Conservation (phyloP, 2,329 filamentous ascomycete genomes). For the Aspergillus viridinutans region DNA sequence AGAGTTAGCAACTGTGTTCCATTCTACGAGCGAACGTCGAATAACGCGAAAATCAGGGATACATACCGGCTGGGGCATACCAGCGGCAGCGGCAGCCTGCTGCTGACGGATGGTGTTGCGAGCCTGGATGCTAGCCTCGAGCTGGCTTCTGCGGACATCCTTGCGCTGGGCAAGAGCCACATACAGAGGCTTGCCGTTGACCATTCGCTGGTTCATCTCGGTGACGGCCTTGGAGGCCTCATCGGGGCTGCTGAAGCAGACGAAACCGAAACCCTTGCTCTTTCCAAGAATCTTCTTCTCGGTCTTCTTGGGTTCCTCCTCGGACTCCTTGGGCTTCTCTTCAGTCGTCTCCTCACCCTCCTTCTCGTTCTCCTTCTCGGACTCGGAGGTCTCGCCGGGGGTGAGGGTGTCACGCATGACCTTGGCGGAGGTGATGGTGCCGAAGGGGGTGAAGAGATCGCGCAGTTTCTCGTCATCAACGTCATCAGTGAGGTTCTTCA, state of each 20-base stretch:
- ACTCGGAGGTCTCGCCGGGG: constrained; percentile 41
- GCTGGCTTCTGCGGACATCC: constrained; percentile 98
- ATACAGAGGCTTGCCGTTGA: constrained; percentile 93
- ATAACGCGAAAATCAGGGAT: background rate
- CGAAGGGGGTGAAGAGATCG: constrained; percentile 84
- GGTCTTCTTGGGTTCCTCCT: constrained; percentile 53
- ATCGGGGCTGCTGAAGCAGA: constrained; percentile 99
- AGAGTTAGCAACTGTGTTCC: constrained; percentile 10
- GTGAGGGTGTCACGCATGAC: constrained; percentile 84
- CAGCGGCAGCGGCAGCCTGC: constrained; percentile 86
- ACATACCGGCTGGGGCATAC: constrained; percentile 65
- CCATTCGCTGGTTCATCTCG: constrained; percentile 99
- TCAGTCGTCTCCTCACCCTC: constrained; percentile 48
- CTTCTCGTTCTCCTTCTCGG: constrained; percentile 43
- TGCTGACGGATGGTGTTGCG: constrained; percentile 98
- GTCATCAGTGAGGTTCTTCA: constrained; percentile 97
- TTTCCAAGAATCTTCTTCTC: constrained; percentile 74
- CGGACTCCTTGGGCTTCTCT: constrained; percentile 34
- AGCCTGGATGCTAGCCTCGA: constrained; percentile 98
- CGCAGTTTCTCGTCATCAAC: constrained; percentile 97
- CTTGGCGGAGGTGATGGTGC: constrained; percentile 96
- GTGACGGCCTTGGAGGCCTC: constrained; percentile 98
- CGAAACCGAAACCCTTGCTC: constrained; percentile 99
- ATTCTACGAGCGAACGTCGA: background rate
- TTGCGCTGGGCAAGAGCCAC: constrained; percentile 98